Percentiles rank a stretch among this genome's conserved stretches.
These are phyloP conservation scores for Fusarium xylarioides DNA, from an alignment of 2,329 filamentous ascomycete genomes.

Conservation along the genomic window DNA sequence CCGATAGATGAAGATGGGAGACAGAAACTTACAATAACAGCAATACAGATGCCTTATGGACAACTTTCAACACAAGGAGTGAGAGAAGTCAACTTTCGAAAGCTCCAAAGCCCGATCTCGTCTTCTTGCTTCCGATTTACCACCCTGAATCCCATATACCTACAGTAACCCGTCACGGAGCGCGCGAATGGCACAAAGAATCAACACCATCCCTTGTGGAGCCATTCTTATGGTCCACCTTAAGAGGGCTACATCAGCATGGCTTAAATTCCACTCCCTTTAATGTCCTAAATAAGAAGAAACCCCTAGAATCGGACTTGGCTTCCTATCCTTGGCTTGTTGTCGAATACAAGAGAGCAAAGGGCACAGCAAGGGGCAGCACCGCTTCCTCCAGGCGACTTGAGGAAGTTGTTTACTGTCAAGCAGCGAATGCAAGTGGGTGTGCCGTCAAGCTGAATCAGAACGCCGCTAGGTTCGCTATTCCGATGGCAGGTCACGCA, in stretches of 20 bases:
- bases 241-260: neutral
- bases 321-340: neutral
- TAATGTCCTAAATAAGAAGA: neutral
- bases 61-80: no score
- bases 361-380: fast-evolving
- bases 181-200: neutral
- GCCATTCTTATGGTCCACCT: neutral
- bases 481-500: neutral
- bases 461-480: neutral
- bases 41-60: no score
- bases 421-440: conserved; percentile 22
- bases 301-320: no score
- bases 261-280: neutral
- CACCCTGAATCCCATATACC: neutral
- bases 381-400: no score
- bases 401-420: conserved; percentile 3
- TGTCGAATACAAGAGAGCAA: neutral
- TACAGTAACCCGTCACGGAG: fast-evolving
- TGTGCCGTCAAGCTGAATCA: conserved; percentile 28
- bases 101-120: neutral
- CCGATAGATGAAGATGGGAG: neutral
- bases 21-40: neutral
- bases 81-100: fast-evolving
- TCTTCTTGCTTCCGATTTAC: neutral
- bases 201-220: neutral